Evolutionary conservation across 345 rosid genomes (phyloP).

Genomic region (Eucalyptus microcorys): DNA sequence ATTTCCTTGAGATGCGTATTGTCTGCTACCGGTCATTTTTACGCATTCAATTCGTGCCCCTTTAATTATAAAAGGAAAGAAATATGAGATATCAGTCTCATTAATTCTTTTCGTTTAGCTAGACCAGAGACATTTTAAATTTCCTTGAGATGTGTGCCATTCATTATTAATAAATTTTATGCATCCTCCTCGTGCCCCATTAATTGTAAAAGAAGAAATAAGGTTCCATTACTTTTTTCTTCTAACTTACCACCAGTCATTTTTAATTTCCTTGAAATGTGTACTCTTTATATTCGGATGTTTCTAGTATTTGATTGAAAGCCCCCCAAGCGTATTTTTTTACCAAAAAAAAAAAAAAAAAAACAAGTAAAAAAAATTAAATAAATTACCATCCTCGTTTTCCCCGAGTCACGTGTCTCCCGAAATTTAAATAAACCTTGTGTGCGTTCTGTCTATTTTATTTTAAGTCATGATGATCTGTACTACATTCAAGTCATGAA

Average conservation of each 20-base stretch:
- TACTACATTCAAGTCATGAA: not conserved
- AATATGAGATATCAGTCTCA: not conserved
- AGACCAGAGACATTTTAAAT: no score
- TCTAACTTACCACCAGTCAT: no score
- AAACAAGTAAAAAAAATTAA: not conserved
- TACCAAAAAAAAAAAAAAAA: no score
- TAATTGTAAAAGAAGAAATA: not conserved
- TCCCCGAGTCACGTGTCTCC: not conserved
- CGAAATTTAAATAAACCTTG: not conserved
- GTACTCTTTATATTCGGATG: not conserved
- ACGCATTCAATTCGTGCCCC: not conserved
- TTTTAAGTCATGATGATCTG: not conserved
- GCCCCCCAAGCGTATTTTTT: not conserved
- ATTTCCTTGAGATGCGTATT: not conserved
- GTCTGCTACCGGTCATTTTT: not conserved
- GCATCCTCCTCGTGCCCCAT: not conserved
- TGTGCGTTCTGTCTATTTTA: not conserved
- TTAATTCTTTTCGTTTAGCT: no score
- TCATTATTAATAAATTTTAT: no score
- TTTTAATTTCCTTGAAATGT: not conserved
- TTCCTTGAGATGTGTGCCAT: not conserved
- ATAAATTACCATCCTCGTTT: not conserved
- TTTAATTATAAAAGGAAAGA: not conserved
- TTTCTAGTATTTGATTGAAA: not conserved
- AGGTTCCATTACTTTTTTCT: not conserved